Evolutionary conservation across 345 rosid species (phyloP).

Genomic region (Trapa bicornis): DNA sequence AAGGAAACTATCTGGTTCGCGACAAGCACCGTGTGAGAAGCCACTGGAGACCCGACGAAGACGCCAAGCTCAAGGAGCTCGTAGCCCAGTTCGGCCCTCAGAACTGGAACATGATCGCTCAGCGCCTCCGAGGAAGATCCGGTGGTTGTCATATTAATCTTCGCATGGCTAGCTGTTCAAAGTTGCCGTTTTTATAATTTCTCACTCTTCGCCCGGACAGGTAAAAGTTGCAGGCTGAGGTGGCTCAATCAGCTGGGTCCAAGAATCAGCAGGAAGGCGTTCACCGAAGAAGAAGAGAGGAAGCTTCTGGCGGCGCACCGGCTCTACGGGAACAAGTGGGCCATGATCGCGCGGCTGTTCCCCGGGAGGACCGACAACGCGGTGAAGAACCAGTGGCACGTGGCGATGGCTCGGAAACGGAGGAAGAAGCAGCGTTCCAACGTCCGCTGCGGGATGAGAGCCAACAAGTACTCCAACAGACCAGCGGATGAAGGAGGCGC

Average conservation of each 20-base stretch:
- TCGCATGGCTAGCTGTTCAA: neutral
- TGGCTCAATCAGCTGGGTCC: slow-evolving; percentile 45
- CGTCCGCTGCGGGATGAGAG: slow-evolving; percentile 6
- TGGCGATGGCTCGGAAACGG: slow-evolving; percentile 13
- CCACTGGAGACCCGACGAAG: slow-evolving; percentile 18
- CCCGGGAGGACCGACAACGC: slow-evolving; percentile 20
- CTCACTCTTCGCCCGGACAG: slow-evolving; percentile 14
- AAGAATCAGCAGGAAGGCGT: slow-evolving; percentile 27
- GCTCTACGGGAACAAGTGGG: slow-evolving; percentile 39
- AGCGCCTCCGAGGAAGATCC: slow-evolving; percentile 13
- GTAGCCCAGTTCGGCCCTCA: slow-evolving; percentile 15
- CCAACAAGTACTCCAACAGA: neutral
- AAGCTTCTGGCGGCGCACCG: slow-evolving; percentile 27
- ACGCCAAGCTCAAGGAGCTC: slow-evolving; percentile 14
- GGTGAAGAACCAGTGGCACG: slow-evolving; percentile 18
- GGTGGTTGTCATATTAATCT: neutral
- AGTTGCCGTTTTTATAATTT: neutral
- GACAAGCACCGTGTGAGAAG: slow-evolving; percentile 11
- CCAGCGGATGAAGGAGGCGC: neutral
- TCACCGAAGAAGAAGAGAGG: slow-evolving; percentile 34
- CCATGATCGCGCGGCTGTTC: slow-evolving; percentile 15
- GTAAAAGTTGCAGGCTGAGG: slow-evolving; percentile 40
- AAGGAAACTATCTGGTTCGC: neutral
- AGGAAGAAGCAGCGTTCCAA: slow-evolving; percentile 10
- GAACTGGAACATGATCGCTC: slow-evolving; percentile 15